Base-by-base conservation (phyloP, 805 yeast genomes). In the Lachancea fermentati region DNA sequence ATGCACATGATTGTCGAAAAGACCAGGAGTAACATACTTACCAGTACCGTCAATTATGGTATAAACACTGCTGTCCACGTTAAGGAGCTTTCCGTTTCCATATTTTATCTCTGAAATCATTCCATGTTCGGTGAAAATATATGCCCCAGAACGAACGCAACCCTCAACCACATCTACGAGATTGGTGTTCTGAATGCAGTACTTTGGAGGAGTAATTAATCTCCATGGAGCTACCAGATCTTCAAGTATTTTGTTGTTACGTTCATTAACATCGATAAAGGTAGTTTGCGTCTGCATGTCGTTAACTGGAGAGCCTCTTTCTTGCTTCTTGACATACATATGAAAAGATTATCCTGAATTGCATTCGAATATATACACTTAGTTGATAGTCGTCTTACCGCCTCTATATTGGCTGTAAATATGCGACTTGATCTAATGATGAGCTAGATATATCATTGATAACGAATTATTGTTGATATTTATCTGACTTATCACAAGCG, bases 1-100 rank as follows among this genome's bases (percentile, higher is more conserved):
- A 29, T 44, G 47, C 7, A 44, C 47, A 44, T 44, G 47, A 16
- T 41, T 44, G 18, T 44, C 47, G 26, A 44, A 26, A n/a, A 44
- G 32, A 6, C 47, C 47, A 15, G 47, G 47, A 11, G 34, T 44
- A 14, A 44, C 36, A 28, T 12, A 44, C 19, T 44, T 44, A 4
- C 42, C 47, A 4, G 39, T 41, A 24, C 47, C 47, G 22, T 44
- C 47, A 28, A 44, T 44, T 18, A 44, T 31, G 8, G 30, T 19
- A 26, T 40, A 44, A 12, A 19, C 36, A 18, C 16, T 37, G 6
- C 22, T 11, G 22, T 36, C 38, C 12, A 41, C 39, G 8, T 30
- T 36, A 11, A 19, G 16, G 13, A 19, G 12, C 13, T 34, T 12
- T 17, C 36, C 36, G n/a, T 14, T 15, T 9, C 22, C 12, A 18